phyloP scores from a whole-genome alignment of 441 rosid species.

The Hura crepitans region DNA sequence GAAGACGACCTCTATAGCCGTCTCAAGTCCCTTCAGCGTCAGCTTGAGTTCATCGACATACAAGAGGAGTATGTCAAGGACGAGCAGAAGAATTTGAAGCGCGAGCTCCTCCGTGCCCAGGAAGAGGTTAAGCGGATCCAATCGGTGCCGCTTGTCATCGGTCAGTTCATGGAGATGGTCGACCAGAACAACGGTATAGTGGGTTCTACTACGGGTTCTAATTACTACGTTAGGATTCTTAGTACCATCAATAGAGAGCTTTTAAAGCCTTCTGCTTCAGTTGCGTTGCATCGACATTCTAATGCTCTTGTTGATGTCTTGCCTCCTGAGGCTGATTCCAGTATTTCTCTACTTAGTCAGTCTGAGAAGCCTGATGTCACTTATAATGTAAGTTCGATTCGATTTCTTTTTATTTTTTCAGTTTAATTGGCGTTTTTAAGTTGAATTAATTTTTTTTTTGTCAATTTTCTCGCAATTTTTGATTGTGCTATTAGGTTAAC shows the following conservation, averaged over 20 bases:
- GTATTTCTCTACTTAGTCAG: constrained; percentile 92
- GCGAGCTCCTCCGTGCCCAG: constrained; percentile 91
- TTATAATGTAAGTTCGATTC: constrained; percentile 50
- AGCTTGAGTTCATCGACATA: constrained; percentile 84
- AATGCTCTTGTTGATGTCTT: constrained; percentile 94
- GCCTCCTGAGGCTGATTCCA: constrained; percentile 98
- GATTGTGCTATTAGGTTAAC: neutral
- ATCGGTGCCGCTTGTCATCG: constrained; percentile 91
- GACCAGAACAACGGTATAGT: constrained; percentile 97
- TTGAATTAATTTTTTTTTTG: neutral
- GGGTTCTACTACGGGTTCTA: constrained; percentile 95
- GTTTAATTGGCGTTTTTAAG: neutral
- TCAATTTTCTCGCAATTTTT: neutral
- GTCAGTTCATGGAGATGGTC: constrained; percentile 99
- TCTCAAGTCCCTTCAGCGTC: constrained; percentile 70
- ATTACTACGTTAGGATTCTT: constrained; percentile 84
- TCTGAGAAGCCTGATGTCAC: constrained; percentile 97
- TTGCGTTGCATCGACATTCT: constrained; percentile 92
- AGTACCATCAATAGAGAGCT: constrained; percentile 90
- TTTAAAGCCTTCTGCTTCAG: constrained; percentile 93
- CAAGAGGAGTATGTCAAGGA: constrained; percentile 97
- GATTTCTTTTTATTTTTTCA: neutral
- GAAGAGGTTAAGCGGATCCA: constrained; percentile 98
- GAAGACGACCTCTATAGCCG: constrained; percentile 86
- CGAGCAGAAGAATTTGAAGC: constrained; percentile 89